Evolutionary conservation across 1,139 yeast species (phyloP).

Genomic region (Yamadazyma sp.): DNA sequence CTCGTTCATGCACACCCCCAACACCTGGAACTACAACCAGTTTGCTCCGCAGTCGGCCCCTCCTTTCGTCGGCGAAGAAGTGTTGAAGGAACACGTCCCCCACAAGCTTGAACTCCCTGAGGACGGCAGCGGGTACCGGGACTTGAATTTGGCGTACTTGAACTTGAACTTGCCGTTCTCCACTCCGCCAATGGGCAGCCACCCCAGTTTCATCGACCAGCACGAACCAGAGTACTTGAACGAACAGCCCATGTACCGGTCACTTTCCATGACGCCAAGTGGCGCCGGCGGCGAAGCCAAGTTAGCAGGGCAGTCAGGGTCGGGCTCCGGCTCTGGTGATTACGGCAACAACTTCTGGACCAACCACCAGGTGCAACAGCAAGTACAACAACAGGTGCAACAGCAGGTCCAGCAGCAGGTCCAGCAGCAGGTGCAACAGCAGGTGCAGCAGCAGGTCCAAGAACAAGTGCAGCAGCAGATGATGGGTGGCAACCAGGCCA

Average conservation of each 20-base stretch:
- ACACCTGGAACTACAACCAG: slow-evolving; percentile 29
- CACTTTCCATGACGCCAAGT: slow-evolving; percentile 13
- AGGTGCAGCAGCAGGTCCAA: slow-evolving; percentile 9
- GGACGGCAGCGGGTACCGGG: slow-evolving; percentile 10
- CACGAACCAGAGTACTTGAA: slow-evolving; percentile 15
- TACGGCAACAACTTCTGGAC: slow-evolving; percentile 13
- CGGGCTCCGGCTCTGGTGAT: too few species aligned
- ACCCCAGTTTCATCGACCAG: slow-evolving; percentile 13
- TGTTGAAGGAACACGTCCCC: slow-evolving; percentile 16
- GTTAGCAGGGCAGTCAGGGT: not conserved
- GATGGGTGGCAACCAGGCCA: slow-evolving; percentile 1
- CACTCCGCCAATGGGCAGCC: slow-evolving; percentile 25
- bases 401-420: slow-evolving; percentile 15
- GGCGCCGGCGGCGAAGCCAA: slow-evolving; percentile 5
- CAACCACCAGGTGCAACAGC: slow-evolving; percentile 15
- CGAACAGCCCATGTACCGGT: slow-evolving; percentile 2
- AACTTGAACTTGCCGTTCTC: slow-evolving; percentile 24
- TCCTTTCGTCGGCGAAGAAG: slow-evolving; percentile 24
- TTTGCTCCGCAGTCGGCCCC: slow-evolving; percentile 38
- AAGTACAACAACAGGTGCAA: slow-evolving; percentile 16
- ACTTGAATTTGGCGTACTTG: slow-evolving; percentile 1
- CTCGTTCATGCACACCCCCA: slow-evolving; percentile 18
- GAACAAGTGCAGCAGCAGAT: slow-evolving; percentile 7
- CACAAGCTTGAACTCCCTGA: slow-evolving; percentile 39
- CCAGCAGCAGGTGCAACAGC: slow-evolving; percentile 14